phyloP scores from a whole-genome alignment of 192 early-diverging fungal genomes.

The Lobosporangium transversale region DNA sequence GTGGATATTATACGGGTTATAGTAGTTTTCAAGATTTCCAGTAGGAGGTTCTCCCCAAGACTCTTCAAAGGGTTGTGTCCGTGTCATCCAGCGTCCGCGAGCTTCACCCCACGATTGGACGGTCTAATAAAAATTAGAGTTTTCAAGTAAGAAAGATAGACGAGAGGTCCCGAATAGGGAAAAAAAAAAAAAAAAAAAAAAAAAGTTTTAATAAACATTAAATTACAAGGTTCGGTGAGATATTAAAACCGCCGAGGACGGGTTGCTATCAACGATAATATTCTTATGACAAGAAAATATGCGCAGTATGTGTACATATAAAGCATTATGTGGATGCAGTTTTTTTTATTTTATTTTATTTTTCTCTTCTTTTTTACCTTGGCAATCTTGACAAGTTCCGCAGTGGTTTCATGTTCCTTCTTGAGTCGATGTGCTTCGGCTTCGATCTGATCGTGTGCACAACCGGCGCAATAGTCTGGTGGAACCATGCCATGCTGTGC shows the following conservation, averaged over 20 bases:
- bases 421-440: not conserved
- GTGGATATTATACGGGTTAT: not conserved
- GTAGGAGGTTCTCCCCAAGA: not conserved
- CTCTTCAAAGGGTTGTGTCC: not conserved
- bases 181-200: not conserved
- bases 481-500: slow-evolving; percentile 10
- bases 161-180: not conserved
- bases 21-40: not conserved
- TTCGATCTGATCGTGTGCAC: not conserved
- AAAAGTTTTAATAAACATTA: too few species aligned
- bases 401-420: not conserved
- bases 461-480: slow-evolving; percentile 6
- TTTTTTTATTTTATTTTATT: not conserved
- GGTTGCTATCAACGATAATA: too few species aligned
- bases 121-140: not conserved
- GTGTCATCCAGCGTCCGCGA: not conserved
- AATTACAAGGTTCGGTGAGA: too few species aligned
- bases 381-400: not conserved
- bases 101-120: not conserved
- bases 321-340: not conserved
- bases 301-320: too few species aligned
- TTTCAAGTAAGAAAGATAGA: too few species aligned
- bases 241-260: too few species aligned
- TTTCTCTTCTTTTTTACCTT: not conserved
- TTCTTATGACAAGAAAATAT: too few species aligned